Base-by-base conservation (phyloP, 805 yeast species). In the Saccharomycopsis malanga region DNA sequence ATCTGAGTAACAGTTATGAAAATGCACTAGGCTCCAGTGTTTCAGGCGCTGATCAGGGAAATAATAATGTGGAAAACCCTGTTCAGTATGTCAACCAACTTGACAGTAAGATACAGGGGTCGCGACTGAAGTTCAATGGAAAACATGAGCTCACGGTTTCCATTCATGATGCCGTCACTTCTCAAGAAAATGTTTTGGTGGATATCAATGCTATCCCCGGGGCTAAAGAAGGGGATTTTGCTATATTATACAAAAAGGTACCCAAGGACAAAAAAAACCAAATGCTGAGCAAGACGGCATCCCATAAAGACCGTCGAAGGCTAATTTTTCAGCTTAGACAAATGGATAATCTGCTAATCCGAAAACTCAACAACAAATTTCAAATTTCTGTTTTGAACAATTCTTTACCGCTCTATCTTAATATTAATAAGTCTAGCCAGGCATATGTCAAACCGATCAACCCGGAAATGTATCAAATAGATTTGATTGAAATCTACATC, bases 401-500 rank as follows among this genome's bases (percentile, higher is more conserved):
- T 4, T 76, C 79, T 3, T 62, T 86, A 12, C 86, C 79, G 45
- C 64, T 71, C 5, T 57, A 75, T 4, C 58, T 91, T 53, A 86
- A 79, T 38, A 61, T 91, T 14, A 78, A 87, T 4, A 73, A 86
- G 0, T 67, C 95, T 48, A 73, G 83, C 24, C 73, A 71, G 29
- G 89, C 87, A 2, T 68, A 72, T 55, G 76, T 89, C 2, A 69
- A 70, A 55, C 67, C 65, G 42, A 71, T 61, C 17, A 17, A 15
- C 4, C 34, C 44, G 37, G 63, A 66, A 5, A 62, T 69, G 1
- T 81, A 75, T n/a, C 83, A 77, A 52, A 83, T 89, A 1, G 96
- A 93, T 56, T 73, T 87, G 2, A 76, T 89, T 3, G 98, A 93
- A 58, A 65, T 93, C 4, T 79, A 79, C 59, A 74, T 87, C 45